These are phyloP conservation scores for Cladophialophora yegresii DNA, from an alignment of 2,329 filamentous ascomycete genomes.

Conservation along the genomic window DNA sequence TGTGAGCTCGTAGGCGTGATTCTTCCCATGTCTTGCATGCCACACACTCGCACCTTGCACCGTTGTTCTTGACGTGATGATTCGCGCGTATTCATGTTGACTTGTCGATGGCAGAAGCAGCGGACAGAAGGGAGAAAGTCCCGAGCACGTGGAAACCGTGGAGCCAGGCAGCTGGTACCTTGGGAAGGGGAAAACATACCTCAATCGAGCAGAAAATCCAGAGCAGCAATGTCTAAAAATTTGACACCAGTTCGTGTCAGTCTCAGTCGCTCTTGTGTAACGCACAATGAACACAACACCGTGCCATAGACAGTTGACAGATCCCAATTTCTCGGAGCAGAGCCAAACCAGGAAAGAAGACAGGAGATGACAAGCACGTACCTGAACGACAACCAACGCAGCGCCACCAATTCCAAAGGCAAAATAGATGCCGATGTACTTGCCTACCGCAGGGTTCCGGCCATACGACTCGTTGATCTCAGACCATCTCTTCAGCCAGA, in stretches of 20 bases:
- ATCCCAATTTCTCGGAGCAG: neutral
- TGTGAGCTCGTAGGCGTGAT: conserved; percentile 8
- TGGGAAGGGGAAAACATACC: conserved; percentile 51
- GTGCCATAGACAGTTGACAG: neutral
- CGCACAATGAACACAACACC: neutral
- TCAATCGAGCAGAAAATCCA: conserved; percentile 99
- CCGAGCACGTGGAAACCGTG: neutral
- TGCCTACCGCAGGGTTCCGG: conserved; percentile 74
- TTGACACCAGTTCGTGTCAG: conserved; percentile 18
- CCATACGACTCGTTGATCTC: conserved; percentile 71
- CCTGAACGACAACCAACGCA: conserved; percentile 78
- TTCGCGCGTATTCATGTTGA: neutral
- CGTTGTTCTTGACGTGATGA: conserved; percentile 2
- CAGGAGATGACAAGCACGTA: conserved; percentile 16
- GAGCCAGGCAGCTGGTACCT: neutral
- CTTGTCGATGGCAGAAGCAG: neutral
- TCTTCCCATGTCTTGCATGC: conserved; percentile 7
- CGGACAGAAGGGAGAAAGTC: neutral
- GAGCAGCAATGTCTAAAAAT: conserved; percentile 70
- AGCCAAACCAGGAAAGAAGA: conserved; percentile 1
- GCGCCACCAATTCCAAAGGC: conserved; percentile 88
- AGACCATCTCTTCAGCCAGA: conserved; percentile 95
- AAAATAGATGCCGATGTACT: conserved; percentile 94
- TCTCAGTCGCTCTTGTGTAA: neutral
- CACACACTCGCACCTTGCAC: neutral